A percentile compares a stretch with the other conserved stretches of the same genome.
phyloP scores from a whole-genome alignment of 192 early-diverging fungal genomes.

The Podila minutissima region DNA sequence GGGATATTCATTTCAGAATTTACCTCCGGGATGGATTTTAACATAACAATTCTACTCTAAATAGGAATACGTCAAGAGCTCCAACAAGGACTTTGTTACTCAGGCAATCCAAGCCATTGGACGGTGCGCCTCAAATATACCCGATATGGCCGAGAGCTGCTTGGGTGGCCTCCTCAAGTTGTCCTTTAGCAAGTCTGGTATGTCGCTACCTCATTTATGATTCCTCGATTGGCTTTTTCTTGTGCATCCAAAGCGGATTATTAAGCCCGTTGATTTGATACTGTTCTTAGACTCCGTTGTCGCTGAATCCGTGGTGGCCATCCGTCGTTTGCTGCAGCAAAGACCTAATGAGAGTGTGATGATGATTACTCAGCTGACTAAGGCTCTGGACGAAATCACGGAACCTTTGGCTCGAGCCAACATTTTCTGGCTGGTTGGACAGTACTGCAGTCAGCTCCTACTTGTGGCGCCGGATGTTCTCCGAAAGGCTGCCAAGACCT shows the following conservation, averaged over 20 bases:
- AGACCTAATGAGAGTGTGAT: constrained; percentile 54
- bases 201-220: constrained; percentile 22
- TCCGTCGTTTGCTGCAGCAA: constrained; percentile 74
- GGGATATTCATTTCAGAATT: too few species aligned
- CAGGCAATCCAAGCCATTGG: constrained; percentile 72
- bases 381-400: constrained; percentile 69
- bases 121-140: constrained; percentile 64
- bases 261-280: background rate
- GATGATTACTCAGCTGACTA: constrained; percentile 67
- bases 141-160: constrained; percentile 64
- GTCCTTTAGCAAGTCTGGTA: constrained; percentile 68
- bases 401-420: constrained; percentile 82
- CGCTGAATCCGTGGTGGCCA: constrained; percentile 79
- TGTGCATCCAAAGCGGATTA: background rate
- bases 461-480: constrained; percentile 84
- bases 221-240: background rate
- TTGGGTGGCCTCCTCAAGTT: constrained; percentile 65
- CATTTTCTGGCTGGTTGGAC: constrained; percentile 88
- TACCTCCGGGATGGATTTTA: too few species aligned
- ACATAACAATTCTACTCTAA: too few species aligned
- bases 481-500: constrained; percentile 73
- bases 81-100: constrained; percentile 72
- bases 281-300: constrained; percentile 70
- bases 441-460: constrained; percentile 74
- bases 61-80: constrained; percentile 74